phyloP scores from a whole-genome alignment of 2,329 filamentous ascomycete genomes.

The Sclerotinia nivalis region DNA sequence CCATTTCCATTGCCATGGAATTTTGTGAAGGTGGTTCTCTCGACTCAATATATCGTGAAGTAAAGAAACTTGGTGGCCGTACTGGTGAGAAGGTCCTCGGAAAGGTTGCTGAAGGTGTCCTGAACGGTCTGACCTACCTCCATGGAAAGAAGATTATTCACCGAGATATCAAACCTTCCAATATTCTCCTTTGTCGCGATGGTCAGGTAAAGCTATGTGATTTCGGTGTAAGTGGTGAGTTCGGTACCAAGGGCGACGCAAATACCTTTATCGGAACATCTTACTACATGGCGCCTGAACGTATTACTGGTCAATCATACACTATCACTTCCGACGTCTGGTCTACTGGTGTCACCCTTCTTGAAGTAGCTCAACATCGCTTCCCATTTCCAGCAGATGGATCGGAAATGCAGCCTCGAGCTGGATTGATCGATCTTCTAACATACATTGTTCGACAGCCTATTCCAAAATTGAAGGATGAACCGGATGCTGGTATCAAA shows the following conservation, averaged over 20 bases:
- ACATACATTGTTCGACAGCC: constrained; percentile 97
- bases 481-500: constrained; percentile 82
- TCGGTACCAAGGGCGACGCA: constrained; percentile 96
- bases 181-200: constrained; percentile 88
- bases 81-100: constrained; percentile 97
- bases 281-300: constrained; percentile 99
- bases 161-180: constrained; percentile 97
- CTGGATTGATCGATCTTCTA: constrained; percentile 89
- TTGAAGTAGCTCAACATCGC: constrained; percentile 98
- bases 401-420: constrained; percentile 90
- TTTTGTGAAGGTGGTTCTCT: constrained; percentile 96
- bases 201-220: constrained; percentile 98
- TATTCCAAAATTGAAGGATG: constrained; percentile 93
- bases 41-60: constrained; percentile 95
- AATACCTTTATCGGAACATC: constrained; percentile 99
- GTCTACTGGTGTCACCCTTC: constrained; percentile 92
- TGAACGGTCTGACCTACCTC: constrained; percentile 91
- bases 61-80: constrained; percentile 89
- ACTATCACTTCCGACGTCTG: constrained; percentile 98
- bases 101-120: constrained; percentile 92
- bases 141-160: constrained; percentile 97
- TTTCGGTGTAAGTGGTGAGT: constrained; percentile 96
- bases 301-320: constrained; percentile 96
- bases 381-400: constrained; percentile 98
- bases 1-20: constrained; percentile 98